Conservation (phyloP, 768 basidiomycete genomes). For the Cyclocybe aegerita region DNA sequence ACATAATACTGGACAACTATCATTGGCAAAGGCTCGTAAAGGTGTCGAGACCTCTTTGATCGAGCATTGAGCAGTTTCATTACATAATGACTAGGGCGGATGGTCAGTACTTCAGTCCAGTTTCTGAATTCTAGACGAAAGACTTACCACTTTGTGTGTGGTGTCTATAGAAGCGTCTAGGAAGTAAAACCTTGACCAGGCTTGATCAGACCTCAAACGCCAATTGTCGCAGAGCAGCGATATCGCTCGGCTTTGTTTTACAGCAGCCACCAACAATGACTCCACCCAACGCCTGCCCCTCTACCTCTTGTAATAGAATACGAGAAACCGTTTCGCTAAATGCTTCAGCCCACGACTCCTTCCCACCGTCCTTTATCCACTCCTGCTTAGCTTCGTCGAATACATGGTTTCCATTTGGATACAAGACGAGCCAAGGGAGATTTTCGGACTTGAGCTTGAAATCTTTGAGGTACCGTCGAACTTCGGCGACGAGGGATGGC, state of each 20-base stretch:
- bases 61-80: too few relatives aligned
- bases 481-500: constrained; percentile 34
- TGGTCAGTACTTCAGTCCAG: too few relatives aligned
- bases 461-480: constrained; percentile 23
- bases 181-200: too few relatives aligned
- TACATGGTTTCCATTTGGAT: constrained; percentile 67
- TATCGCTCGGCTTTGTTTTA: constrained; percentile 54
- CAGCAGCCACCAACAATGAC: constrained; percentile 73
- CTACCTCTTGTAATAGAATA: constrained; percentile 8
- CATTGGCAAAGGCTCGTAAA: too few relatives aligned
- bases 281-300: constrained; percentile 40
- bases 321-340: constrained; percentile 21
- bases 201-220: constrained; percentile 3
- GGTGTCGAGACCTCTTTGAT: too few relatives aligned
- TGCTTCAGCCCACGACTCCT: constrained; percentile 34
- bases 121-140: too few relatives aligned
- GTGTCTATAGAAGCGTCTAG: too few relatives aligned
- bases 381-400: constrained; percentile 47
- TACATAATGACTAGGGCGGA: too few relatives aligned
- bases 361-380: constrained; percentile 35
- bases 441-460: constrained; percentile 8
- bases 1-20: too few relatives aligned
- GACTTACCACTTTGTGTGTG: too few relatives aligned
- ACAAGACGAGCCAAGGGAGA: constrained; percentile 59
- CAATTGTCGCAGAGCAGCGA: constrained; percentile 22